Evolutionary conservation across 169 alveolate genomes (phyloP), one percentile per base, ranked within the genome.

Genomic region (Plasmodium vinckei): DNA sequence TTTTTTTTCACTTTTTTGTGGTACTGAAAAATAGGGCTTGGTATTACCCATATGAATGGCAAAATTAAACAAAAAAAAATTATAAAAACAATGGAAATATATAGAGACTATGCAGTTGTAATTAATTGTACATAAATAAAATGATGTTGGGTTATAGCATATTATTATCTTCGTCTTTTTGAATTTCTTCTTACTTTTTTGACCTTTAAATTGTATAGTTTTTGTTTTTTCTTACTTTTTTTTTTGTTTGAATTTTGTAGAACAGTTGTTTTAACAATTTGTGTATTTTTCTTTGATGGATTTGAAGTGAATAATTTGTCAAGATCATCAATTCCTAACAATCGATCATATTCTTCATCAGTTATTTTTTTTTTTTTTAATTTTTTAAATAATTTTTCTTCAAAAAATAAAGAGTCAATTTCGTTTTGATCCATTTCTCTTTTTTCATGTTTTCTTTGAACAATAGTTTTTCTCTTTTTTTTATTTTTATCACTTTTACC

Each of bases 351-450:
- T 57, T 77, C 88, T 15, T 77, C 88, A 25, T 61, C 51, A 12
- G 88, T 64, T 13, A 77, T 77, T 77, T 77, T 77, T 75, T 75
- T 75, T 75, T 75, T 75, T 77, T 77, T 77, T 63, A 77, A 64
- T 49, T 77, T 77, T 63, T 77, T 77, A 46, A 63, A 77, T 15
- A 77, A 63, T 5, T 63, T 77, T 61, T 77, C 88, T 77, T 77
- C 88, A 64, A 47, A 77, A 51, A 77, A 64, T 63, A 77, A 44
- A 5, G 75, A 61, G 15, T 77, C 88, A 46, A 77, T 77, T 77
- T 77, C 88, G 47, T 77, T 64, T 77, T 77, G 64, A 23, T 77
- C 88, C 69, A 77, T 27, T 42, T 77, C 77, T 56, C 88, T 63
- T 64, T 77, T 51, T 77, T 77, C 88, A n/a, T 51, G 88, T 77